Conservation (phyloP, 116 monocot genomes). For the Papilionanthe hybrid region DNA sequence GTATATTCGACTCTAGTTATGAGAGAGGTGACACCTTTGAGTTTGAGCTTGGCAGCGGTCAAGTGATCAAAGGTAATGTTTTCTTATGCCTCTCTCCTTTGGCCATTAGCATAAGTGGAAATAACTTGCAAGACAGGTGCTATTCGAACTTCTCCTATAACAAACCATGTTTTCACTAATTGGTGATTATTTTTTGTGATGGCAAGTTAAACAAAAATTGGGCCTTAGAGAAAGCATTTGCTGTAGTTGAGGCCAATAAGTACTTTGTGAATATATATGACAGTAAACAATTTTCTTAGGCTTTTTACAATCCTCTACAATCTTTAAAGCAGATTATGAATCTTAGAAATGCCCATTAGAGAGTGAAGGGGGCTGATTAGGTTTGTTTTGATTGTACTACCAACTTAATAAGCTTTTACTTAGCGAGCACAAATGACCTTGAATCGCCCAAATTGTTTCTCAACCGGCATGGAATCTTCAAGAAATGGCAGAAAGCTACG, state of each 20-base stretch:
- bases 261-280: neutral
- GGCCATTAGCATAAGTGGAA: neutral
- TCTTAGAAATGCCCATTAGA: neutral
- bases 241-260: neutral
- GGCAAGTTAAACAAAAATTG: neutral
- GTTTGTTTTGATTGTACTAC: neutral
- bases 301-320: neutral
- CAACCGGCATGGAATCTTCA: too few species aligned
- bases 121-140: neutral
- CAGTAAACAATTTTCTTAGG: neutral
- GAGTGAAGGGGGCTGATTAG: neutral
- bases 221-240: neutral
- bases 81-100: neutral
- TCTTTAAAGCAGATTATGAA: neutral
- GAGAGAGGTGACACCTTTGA: conserved; percentile 98
- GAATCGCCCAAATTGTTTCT: too few species aligned
- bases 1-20: conserved; percentile 93
- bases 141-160: neutral
- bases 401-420: too few species aligned
- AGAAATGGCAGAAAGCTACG: too few species aligned
- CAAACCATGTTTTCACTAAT: neutral
- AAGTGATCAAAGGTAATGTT: conserved; percentile 88
- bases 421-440: too few species aligned
- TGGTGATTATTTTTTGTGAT: neutral
- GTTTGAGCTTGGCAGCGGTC: conserved; percentile 90